phyloP scores from a whole-genome alignment of 2,329 filamentous ascomycete genomes.

The Claviceps fusiformis region DNA sequence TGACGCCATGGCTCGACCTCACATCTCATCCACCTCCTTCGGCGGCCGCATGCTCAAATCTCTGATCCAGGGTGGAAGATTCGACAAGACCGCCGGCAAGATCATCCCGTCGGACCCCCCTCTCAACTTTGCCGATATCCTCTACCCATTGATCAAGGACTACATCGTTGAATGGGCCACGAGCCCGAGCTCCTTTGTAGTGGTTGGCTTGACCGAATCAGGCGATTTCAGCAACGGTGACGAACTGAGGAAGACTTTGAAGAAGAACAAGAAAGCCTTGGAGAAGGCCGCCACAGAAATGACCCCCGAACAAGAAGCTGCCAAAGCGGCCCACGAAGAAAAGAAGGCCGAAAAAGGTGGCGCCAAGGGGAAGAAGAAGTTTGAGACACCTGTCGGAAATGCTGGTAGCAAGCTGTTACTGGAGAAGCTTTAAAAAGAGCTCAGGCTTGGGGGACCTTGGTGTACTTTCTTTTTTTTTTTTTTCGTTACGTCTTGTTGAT shows the following conservation, averaged over 20 bases:
- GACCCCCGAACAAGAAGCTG: constrained; percentile 38
- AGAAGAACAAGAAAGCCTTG: constrained; percentile 58
- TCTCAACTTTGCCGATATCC: constrained; percentile 62
- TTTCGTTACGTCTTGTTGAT: neutral
- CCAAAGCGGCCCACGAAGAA: constrained; percentile 34
- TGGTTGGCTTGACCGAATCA: constrained; percentile 69
- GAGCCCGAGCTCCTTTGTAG: constrained; percentile 72
- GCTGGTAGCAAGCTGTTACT: constrained; percentile 47
- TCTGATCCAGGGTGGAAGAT: constrained; percentile 78
- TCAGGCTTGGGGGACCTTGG: no score
- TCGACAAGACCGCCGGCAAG: constrained; percentile 59
- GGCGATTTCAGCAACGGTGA: constrained; percentile 52
- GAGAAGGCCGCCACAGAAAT: constrained; percentile 51
- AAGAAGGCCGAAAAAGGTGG: constrained; percentile 27
- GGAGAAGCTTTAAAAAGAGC: constrained; percentile 38
- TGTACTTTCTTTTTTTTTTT: neutral
- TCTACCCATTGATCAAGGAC: constrained; percentile 72
- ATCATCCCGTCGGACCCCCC: constrained; percentile 61
- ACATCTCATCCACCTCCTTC: constrained; percentile 47
- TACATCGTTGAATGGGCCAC: constrained; percentile 73
- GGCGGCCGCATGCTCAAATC: constrained; percentile 82
- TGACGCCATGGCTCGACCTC: constrained; percentile 28
- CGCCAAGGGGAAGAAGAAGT: constrained; percentile 29
- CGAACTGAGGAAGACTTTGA: constrained; percentile 55
- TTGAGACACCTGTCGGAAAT: constrained; percentile 40